Evolutionary conservation across 2,329 filamentous ascomycete genomes (phyloP).

Genomic region (Cadophora luteo-olivacea): DNA sequence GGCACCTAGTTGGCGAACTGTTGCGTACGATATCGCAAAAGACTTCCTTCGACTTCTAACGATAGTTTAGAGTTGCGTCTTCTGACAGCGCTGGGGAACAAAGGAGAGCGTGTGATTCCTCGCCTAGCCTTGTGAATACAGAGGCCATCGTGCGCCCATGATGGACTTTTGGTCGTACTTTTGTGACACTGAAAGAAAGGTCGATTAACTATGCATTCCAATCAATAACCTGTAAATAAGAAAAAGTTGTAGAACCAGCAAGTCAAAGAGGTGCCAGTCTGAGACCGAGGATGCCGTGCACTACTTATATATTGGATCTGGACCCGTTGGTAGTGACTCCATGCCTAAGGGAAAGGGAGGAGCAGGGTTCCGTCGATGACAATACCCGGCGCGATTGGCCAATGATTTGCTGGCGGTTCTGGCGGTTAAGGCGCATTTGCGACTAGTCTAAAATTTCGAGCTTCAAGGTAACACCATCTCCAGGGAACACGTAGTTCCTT

Average conservation of each 20-base stretch:
- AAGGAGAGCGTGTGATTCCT: slow-evolving; percentile 18
- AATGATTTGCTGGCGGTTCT: slow-evolving; percentile 5
- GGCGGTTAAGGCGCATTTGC: slow-evolving; percentile 11
- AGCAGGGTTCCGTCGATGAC: slow-evolving; percentile 4
- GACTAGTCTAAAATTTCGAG: neutral
- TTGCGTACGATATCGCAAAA: slow-evolving; percentile 1
- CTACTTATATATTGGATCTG: slow-evolving; percentile 8
- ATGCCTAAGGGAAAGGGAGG: neutral
- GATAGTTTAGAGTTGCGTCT: slow-evolving; percentile 27
- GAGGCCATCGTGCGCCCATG: neutral
- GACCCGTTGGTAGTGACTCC: neutral
- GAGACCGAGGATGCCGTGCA: neutral
- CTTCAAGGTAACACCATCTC: neutral
- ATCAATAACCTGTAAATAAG: neutral
- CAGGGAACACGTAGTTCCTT: neutral
- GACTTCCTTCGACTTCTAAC: slow-evolving; percentile 27
- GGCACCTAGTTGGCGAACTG: neutral
- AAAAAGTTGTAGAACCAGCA: neutral
- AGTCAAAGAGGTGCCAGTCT: neutral
- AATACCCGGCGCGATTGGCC: neutral
- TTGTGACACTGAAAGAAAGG: neutral
- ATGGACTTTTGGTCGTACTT: neutral
- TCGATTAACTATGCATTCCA: neutral
- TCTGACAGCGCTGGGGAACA: neutral
- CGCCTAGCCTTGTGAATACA: neutral